A percentile compares a stretch with the other conserved stretches of the same genome.
These are phyloP conservation scores for Linum tenue DNA, from an alignment of 345 rosid species.

Conservation along the genomic window DNA sequence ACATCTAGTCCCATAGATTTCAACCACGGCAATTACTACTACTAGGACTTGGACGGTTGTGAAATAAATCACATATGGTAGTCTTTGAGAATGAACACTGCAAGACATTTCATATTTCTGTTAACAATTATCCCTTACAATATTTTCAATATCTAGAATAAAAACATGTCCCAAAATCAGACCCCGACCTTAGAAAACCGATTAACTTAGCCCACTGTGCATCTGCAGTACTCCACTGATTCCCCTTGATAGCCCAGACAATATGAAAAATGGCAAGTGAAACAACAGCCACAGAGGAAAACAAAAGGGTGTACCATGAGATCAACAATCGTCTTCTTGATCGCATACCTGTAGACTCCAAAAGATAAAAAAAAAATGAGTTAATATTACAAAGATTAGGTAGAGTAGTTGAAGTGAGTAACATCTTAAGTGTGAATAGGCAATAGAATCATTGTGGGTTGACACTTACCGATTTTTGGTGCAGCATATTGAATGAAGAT, in stretches of 20 bases:
- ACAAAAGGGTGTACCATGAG: constrained; percentile 27
- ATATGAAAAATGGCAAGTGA: constrained; percentile 31
- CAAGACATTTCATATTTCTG: constrained; percentile 10
- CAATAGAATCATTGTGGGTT: not conserved
- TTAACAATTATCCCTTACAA: not conserved
- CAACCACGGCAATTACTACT: constrained; percentile 25
- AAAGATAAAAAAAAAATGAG: not conserved
- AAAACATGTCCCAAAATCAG: constrained; percentile 5
- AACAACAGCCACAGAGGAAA: constrained; percentile 32
- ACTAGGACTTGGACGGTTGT: constrained; percentile 25
- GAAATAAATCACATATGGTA: constrained; percentile 26
- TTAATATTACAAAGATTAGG: not conserved
- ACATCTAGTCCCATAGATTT: constrained; percentile 19
- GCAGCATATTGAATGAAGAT: constrained; percentile 36
- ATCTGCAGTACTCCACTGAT: constrained; percentile 33
- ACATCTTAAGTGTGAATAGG: not conserved
- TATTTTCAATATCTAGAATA: not conserved
- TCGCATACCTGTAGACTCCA: constrained; percentile 20
- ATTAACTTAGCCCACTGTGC: constrained; percentile 37
- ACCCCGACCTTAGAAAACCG: constrained; percentile 34
- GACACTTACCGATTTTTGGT: constrained; percentile 26
- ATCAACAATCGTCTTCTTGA: constrained; percentile 27
- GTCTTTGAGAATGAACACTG: constrained; percentile 32
- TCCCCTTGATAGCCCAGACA: constrained; percentile 31
- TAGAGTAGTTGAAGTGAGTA: not conserved